These are phyloP conservation scores for Bipolaris gigantea DNA, from an alignment of 2,329 filamentous ascomycete species.

Conservation along the genomic window DNA sequence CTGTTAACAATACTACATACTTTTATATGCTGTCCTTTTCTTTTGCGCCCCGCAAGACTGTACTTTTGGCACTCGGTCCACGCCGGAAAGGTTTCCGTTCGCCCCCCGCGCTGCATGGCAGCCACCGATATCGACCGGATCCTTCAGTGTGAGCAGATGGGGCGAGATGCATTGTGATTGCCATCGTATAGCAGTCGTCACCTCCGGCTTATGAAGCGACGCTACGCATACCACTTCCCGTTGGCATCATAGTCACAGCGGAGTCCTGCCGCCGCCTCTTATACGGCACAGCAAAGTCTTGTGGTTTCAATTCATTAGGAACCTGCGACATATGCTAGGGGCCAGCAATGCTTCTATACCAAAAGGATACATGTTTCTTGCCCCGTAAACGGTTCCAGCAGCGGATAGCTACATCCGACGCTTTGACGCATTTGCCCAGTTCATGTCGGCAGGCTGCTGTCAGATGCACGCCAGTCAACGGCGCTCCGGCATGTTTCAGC, in stretches of 20 bases:
- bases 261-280: not conserved
- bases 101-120: not conserved
- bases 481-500: slow-evolving; percentile 1
- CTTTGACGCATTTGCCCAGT: not conserved
- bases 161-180: not conserved
- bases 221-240: not conserved
- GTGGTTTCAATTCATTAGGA: not conserved
- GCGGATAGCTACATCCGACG: slow-evolving; percentile 1
- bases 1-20: not conserved
- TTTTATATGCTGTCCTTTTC: not conserved
- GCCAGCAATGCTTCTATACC: not conserved
- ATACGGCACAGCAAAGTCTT: slow-evolving; percentile 15
- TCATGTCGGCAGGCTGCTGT: not conserved
- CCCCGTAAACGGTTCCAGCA: slow-evolving; percentile 1
- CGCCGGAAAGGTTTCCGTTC: not conserved
- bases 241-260: not conserved
- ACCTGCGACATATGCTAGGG: not conserved
- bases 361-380: not conserved
- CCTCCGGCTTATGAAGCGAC: not conserved
- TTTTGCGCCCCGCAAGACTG: not conserved
- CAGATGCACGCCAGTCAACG: slow-evolving; percentile 6
- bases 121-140: not conserved
- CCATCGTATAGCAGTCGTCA: not conserved
- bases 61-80: not conserved
- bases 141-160: not conserved